A percentile compares a stretch with the other conserved stretches of the same genome.
Conservation (phyloP, 2,329 filamentous ascomycete genomes). For the Exophiala dermatitidis region DNA sequence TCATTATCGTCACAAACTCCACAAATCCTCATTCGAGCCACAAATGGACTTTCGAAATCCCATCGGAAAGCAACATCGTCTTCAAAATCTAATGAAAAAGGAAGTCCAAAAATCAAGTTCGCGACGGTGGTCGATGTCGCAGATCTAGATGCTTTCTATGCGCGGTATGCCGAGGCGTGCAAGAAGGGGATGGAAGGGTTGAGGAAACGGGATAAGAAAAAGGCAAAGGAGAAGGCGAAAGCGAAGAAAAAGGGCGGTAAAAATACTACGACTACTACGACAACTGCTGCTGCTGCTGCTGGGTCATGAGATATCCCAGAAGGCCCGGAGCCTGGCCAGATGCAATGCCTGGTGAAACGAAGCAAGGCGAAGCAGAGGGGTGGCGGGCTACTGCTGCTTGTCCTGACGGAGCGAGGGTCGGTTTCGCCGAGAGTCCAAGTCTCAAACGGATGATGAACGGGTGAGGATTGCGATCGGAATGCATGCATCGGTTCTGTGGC, state of each 20-base stretch:
- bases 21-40: slow-evolving; percentile 71
- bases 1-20: slow-evolving; percentile 47
- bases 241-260: slow-evolving; percentile 55
- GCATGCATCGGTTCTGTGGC: background rate
- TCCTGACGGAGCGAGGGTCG: background rate
- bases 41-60: slow-evolving; percentile 61
- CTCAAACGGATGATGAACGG: too few relatives aligned
- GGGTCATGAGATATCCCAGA: background rate
- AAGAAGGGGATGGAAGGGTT: slow-evolving; percentile 80
- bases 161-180: slow-evolving; percentile 80
- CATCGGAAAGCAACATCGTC: slow-evolving; percentile 36
- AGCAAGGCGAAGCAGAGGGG: background rate
- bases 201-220: slow-evolving; percentile 89
- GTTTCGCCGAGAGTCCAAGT: background rate
- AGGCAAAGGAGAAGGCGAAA: slow-evolving; percentile 70
- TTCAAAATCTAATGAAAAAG: slow-evolving; percentile 39
- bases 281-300: slow-evolving; percentile 2
- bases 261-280: slow-evolving; percentile 20
- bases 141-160: slow-evolving; percentile 72
- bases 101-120: slow-evolving; percentile 62
- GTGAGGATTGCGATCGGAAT: too few relatives aligned
- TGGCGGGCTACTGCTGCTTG: background rate
- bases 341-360: background rate
- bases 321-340: background rate
- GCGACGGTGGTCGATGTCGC: slow-evolving; percentile 74